These are phyloP conservation scores for Bonia amplexicaulis DNA, from an alignment of 176 grass and related monocot genomes.

Conservation along the genomic window DNA sequence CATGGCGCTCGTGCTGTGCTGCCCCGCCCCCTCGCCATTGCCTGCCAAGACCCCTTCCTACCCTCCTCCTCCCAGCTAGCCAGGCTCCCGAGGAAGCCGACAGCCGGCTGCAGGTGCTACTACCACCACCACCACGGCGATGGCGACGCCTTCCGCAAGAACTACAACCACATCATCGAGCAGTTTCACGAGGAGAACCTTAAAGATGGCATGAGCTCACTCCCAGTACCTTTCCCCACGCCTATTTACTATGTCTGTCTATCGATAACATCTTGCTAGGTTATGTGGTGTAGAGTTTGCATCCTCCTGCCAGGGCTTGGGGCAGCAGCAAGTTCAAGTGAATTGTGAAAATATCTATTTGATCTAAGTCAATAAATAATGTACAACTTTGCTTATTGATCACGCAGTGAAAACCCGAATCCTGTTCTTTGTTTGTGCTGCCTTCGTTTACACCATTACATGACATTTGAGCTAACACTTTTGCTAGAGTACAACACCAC, in stretches of 20 bases:
- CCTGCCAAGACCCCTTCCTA: conserved; percentile 1
- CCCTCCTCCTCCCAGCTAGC: background rate
- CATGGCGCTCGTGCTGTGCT: conserved; percentile 35
- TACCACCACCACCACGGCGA: conserved; percentile 34
- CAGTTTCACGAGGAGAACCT: conserved; percentile 83
- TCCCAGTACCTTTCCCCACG: background rate
- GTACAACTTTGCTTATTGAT: no score
- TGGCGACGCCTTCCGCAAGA: conserved; percentile 21
- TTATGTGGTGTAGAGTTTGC: background rate
- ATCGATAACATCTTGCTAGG: background rate
- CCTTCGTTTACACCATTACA: no score
- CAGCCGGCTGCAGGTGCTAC: conserved; percentile 25
- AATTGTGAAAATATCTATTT: no score
- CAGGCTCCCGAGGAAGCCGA: background rate
- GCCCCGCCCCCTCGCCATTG: conserved; percentile 2
- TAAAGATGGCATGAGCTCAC: conserved; percentile 58
- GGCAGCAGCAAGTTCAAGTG: no score
- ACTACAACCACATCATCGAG: conserved; percentile 69
- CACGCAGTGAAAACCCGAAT: no score
- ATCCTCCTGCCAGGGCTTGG: background rate
- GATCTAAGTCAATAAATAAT: no score
- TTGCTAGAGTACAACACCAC: no score
- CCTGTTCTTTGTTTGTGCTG: no score
- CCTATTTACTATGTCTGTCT: background rate
- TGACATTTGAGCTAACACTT: no score